phyloP scores from a whole-genome alignment of 176 grass and related monocot species.

The Alloteropsis semialata region DNA sequence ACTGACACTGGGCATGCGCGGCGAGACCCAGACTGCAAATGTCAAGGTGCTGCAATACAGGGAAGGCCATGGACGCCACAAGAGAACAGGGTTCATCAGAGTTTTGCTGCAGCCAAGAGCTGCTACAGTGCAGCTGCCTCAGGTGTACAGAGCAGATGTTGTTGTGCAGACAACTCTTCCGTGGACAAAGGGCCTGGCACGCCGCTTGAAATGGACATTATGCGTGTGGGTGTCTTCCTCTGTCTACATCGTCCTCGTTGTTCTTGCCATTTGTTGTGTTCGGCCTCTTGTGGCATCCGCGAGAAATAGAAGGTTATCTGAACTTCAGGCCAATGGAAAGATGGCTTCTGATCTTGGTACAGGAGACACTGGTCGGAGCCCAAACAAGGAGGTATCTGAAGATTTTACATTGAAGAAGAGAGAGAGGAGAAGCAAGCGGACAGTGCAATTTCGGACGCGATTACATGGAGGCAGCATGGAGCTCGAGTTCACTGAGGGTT shows the following conservation, averaged over 20 bases:
- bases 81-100: slow-evolving; percentile 23
- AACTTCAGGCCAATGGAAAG: not conserved
- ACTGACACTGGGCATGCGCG: slow-evolving; percentile 13
- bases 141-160: slow-evolving; percentile 33
- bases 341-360: not conserved
- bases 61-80: slow-evolving; percentile 28
- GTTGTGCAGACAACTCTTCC: slow-evolving; percentile 29
- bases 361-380: not conserved
- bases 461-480: not conserved
- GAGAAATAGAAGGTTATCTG: not conserved
- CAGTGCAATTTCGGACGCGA: not conserved
- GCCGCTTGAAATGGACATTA: slow-evolving; percentile 30
- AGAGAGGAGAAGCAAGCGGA: slow-evolving; percentile 27
- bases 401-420: slow-evolving; percentile 11
- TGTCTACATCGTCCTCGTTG: not conserved
- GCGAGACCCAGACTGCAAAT: slow-evolving; percentile 29
- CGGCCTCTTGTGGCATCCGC: not conserved
- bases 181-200: slow-evolving; percentile 22
- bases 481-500: not conserved
- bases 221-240: slow-evolving; percentile 34
- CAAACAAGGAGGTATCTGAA: not conserved
- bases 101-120: slow-evolving; percentile 39
- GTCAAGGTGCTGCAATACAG: slow-evolving; percentile 20
- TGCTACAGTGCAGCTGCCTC: slow-evolving; percentile 18
- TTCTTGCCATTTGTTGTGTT: not conserved